These are phyloP conservation scores for Maudiozyma humilis DNA, from an alignment of 1,139 yeast genomes.

Conservation along the genomic window DNA sequence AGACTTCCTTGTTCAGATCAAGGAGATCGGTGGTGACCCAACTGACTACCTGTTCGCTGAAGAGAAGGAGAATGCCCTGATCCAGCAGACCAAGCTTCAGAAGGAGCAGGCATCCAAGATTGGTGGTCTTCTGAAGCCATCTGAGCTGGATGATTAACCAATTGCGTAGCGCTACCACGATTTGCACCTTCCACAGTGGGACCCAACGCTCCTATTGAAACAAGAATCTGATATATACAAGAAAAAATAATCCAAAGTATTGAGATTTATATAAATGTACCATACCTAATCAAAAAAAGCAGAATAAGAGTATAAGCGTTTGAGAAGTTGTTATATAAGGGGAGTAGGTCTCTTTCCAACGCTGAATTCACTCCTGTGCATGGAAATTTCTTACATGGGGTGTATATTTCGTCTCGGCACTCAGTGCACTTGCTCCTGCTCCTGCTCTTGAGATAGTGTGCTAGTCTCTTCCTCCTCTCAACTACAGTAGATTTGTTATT, in stretches of 20 bases:
- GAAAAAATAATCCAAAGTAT: neutral
- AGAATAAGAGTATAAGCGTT: neutral
- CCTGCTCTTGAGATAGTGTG: too few relatives aligned
- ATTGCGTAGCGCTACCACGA: too few relatives aligned
- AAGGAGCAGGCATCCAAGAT: conserved; percentile 78
- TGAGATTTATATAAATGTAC: neutral
- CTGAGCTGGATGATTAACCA: conserved; percentile 90
- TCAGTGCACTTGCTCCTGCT: too few relatives aligned
- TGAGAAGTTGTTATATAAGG: too few relatives aligned
- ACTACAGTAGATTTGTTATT: too few relatives aligned
- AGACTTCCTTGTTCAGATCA: conserved; percentile 93
- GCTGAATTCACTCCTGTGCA: too few relatives aligned
- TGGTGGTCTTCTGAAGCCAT: conserved; percentile 91
- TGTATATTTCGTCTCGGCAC: too few relatives aligned
- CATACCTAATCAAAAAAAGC: neutral
- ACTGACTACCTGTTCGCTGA: conserved; percentile 93
- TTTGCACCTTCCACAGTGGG: neutral
- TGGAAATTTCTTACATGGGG: too few relatives aligned
- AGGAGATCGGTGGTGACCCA: conserved; percentile 87
- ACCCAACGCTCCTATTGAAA: too few relatives aligned
- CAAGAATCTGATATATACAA: neutral
- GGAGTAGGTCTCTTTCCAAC: too few relatives aligned
- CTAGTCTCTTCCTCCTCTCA: too few relatives aligned
- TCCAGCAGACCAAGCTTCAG: conserved; percentile 60
- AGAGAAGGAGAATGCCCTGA: conserved; percentile 72